Percentiles rank a stretch among this genome's conserved stretches.
These are phyloP conservation scores for Dactylorhiza incarnata DNA, from an alignment of 106 monocot genomes.

Conservation along the genomic window DNA sequence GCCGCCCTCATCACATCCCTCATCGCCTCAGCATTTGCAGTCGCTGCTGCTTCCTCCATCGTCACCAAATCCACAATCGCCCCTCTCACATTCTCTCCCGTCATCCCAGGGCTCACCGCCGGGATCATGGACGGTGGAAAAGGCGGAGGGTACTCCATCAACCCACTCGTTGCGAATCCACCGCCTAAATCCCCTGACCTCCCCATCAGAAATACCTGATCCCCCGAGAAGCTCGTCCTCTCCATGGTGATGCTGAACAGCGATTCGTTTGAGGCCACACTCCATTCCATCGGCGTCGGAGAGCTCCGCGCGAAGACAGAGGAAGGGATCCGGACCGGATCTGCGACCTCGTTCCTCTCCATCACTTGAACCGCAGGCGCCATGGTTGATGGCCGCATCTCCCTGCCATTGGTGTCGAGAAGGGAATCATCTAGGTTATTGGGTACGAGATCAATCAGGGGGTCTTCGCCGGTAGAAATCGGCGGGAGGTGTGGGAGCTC, in stretches of 20 bases:
- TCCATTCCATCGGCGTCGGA: slow-evolving; percentile 57
- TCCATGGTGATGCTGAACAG: slow-evolving; percentile 72
- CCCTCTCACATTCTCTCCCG: background rate
- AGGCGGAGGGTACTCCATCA: background rate
- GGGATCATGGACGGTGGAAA: background rate
- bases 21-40: slow-evolving; percentile 29
- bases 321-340: slow-evolving; percentile 68
- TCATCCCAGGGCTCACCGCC: background rate
- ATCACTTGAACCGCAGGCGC: slow-evolving; percentile 25
- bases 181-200: slow-evolving; percentile 33
- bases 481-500: background rate
- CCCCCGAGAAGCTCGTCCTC: slow-evolving; percentile 30
- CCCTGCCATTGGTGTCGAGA: background rate
- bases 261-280: slow-evolving; percentile 80
- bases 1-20: slow-evolving; percentile 25
- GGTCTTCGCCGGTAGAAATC: background rate
- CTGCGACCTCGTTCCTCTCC: slow-evolving; percentile 27
- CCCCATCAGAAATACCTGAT: slow-evolving; percentile 17
- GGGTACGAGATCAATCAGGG: too few species aligned
- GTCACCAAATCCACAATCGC: background rate
- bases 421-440: background rate
- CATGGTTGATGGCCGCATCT: background rate
- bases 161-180: background rate
- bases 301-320: slow-evolving; percentile 45
- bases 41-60: background rate